Evolutionary conservation across 225 moss, liverwort and hornwort species (phyloP).

Genomic region (Marchantia polymorpha): DNA sequence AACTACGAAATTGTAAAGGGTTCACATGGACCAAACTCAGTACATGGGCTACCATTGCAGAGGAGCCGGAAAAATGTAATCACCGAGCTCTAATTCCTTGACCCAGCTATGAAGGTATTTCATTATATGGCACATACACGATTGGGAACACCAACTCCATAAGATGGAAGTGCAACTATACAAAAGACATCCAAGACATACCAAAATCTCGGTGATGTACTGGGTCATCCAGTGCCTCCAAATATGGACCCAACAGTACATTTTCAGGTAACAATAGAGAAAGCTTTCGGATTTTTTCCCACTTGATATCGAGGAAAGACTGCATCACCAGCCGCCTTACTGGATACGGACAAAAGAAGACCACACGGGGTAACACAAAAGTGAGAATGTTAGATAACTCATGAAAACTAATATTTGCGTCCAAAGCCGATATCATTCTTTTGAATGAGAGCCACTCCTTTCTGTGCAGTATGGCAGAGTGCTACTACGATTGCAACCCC

Average conservation of each 20-base stretch:
- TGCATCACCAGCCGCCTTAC: conserved; percentile 75
- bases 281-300: conserved; percentile 57
- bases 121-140: no score
- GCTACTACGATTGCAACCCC: no score
- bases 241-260: conserved; percentile 64
- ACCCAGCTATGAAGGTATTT: no score
- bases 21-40: no score
- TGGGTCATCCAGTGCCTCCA: conserved; percentile 66
- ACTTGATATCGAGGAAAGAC: conserved; percentile 68
- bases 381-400: neutral
- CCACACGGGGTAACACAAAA: conserved; percentile 14
- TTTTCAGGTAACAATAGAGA: conserved; percentile 62
- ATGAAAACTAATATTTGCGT: neutral
- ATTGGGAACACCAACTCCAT: neutral
- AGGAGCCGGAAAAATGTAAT: no score
- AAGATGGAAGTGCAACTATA: neutral
- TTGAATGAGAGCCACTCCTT: neutral
- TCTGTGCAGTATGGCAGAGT: no score
- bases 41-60: no score
- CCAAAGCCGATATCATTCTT: no score
- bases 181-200: conserved; percentile 22
- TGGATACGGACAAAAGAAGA: conserved; percentile 43
- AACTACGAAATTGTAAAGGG: no score
- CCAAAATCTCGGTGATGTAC: conserved; percentile 64
- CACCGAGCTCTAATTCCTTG: no score